Conservation (phyloP, 345 rosid species). For the Eucalyptus erythrocorys region DNA sequence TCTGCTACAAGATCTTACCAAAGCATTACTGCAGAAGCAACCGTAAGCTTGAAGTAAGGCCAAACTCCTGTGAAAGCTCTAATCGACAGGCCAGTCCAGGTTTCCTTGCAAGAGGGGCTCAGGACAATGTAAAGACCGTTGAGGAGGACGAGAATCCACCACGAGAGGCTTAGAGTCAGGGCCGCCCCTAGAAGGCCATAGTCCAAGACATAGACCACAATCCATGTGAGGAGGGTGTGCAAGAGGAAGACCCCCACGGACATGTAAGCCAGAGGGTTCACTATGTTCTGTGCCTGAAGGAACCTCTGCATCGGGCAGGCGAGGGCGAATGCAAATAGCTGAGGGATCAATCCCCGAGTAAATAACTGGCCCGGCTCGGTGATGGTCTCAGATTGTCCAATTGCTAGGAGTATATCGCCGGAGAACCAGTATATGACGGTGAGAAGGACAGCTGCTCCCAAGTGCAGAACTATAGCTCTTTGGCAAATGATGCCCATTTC, state of each 20-base stretch:
- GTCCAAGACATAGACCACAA: conserved; percentile 32
- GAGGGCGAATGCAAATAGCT: conserved; percentile 69
- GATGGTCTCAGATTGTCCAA: conserved; percentile 50
- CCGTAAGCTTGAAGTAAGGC: conserved; percentile 89
- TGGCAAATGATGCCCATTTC: conserved; percentile 88
- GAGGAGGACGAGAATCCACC: conserved; percentile 55
- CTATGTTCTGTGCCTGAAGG: conserved; percentile 94
- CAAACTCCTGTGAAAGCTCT: conserved; percentile 61
- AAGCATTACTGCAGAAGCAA: conserved; percentile 81
- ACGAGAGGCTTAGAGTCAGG: conserved; percentile 51
- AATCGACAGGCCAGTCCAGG: conserved; percentile 69
- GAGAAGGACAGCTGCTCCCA: conserved; percentile 65
- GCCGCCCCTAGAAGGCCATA: conserved; percentile 74
- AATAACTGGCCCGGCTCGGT: conserved; percentile 63
- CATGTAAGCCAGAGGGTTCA: conserved; percentile 81
- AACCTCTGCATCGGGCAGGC: conserved; percentile 86
- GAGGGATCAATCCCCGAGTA: conserved; percentile 72
- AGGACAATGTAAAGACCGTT: conserved; percentile 50
- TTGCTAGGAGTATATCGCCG: conserved; percentile 31
- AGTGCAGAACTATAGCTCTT: conserved; percentile 65
- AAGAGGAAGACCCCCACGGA: conserved; percentile 57
- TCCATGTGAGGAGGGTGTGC: conserved; percentile 65
- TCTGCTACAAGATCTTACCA: conserved; percentile 27
- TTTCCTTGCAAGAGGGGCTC: conserved; percentile 62
- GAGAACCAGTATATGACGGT: conserved; percentile 68